Percentiles rank a stretch among this genome's conserved stretches.
phyloP scores from a whole-genome alignment of 2,329 filamentous ascomycete species.

The Simplicillium sp. region DNA sequence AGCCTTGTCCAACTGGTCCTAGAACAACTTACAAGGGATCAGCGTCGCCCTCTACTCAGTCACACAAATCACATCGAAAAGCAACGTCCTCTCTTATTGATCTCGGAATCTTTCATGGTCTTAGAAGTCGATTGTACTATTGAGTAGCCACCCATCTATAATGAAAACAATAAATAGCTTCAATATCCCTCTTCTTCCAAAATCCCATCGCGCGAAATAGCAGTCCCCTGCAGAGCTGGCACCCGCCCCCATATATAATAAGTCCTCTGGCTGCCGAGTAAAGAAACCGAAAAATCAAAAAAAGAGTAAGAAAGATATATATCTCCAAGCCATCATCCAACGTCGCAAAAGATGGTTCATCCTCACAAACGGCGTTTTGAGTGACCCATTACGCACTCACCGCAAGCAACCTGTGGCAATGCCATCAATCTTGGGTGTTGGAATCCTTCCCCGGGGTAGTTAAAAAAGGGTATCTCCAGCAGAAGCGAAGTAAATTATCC shows the following conservation, averaged over 20 bases:
- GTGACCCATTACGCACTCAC: not conserved
- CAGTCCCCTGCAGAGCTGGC: not conserved
- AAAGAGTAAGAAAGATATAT: constrained; percentile 2
- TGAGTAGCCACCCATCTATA: too few relatives aligned
- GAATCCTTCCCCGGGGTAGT: not conserved
- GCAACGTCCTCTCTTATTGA: too few relatives aligned
- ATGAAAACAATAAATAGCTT: constrained; percentile 1
- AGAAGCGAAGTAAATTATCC: not conserved
- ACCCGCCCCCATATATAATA: too few relatives aligned
- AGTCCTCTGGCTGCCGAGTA: too few relatives aligned
- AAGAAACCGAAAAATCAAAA: constrained; percentile 4
- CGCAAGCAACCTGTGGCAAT: not conserved
- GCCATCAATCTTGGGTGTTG: not conserved
- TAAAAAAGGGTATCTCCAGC: constrained; percentile 1
- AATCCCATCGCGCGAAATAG: not conserved
- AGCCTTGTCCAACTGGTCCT: too few relatives aligned
- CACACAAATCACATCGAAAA: too few relatives aligned
- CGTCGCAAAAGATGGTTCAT: not conserved
- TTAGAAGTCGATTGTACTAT: too few relatives aligned
- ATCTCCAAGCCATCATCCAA: not conserved
- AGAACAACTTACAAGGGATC: too few relatives aligned
- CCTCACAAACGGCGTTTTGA: not conserved
- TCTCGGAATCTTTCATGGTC: too few relatives aligned
- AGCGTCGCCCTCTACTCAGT: too few relatives aligned
- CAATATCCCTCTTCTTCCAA: not conserved